Base-by-base conservation (phyloP, 805 yeast genomes). In the Metschnikowia colocasiae region DNA sequence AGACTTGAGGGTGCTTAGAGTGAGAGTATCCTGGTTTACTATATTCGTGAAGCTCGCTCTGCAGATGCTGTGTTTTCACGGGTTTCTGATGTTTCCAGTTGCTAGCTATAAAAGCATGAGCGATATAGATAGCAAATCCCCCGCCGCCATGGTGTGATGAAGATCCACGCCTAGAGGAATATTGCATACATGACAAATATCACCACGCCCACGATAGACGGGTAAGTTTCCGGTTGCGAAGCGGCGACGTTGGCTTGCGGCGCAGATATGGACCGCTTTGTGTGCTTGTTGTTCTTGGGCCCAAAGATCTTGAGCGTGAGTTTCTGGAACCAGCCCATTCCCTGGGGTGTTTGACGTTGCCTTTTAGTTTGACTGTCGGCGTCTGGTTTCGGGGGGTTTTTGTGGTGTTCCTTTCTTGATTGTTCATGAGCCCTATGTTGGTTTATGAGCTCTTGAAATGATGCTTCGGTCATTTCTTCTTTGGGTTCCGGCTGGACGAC, bases 141-240 rank as follows among this genome's bases (percentile, higher is more conserved):
- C 27, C 26, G 18, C 18, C 38, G 38, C 38, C 18, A n/a, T 19
- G 18, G 25, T 34, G 25, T 13, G 16, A 13, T 32, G 29, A 27
- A 10, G 15, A 8, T 10, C 16, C 32, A 27, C 20, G 7, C 19
- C 29, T 23, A 48, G 32, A 48, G 33, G 29, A 52, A 37, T 12
- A 51, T 36, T 12, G 51, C 41, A 12, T 45, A 47, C 4, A 50
- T 22, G 4, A 45, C 50, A 37, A 52, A 45, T 1, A 45, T 47
- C 30, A 52, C 54, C 3, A 45, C 54, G 6, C 48, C 55, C 9
- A 52, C 22, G 3, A 45, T 37, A 18, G 55, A 52, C 3, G 56
- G 51, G 19, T 41, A 44, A 1, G 40, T 29, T 30, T 47, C 51
- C 4, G 45, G 35, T 35, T 27, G 43, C 9, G 37, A 30, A 12